Percentiles rank a stretch among this genome's conserved stretches.
phyloP scores from a whole-genome alignment of 139 green algal species.

The Closterium sp. region DNA sequence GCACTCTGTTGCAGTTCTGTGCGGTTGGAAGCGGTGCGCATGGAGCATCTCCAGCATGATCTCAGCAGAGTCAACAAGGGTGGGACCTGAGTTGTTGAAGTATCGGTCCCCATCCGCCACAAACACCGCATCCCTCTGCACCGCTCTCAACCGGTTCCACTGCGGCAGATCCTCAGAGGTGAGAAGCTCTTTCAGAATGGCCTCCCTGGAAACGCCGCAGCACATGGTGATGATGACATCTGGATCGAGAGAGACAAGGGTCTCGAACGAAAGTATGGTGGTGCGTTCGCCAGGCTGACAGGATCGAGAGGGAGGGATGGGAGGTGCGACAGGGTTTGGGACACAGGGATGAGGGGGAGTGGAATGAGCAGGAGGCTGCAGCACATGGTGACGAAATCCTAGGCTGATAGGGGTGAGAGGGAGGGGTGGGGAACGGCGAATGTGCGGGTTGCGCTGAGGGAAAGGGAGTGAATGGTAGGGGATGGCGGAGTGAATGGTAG shows the following conservation, averaged over 20 bases:
- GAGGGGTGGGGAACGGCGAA: neutral
- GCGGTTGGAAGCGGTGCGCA: neutral
- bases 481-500: too few species aligned
- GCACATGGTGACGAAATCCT: slow-evolving; percentile 36
- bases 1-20: neutral
- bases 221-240: slow-evolving; percentile 50
- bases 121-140: slow-evolving; percentile 29
- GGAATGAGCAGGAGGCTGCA: neutral
- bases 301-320: too few species aligned
- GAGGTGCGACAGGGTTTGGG: too few species aligned
- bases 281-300: slow-evolving; percentile 2
- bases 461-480: too few species aligned
- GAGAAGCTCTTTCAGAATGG: neutral
- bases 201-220: slow-evolving; percentile 21
- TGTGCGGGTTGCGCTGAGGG: too few species aligned
- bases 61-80: slow-evolving; percentile 32
- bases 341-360: too few species aligned
- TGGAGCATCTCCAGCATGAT: slow-evolving; percentile 41
- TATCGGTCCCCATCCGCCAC: slow-evolving; percentile 31
- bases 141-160: slow-evolving; percentile 24
- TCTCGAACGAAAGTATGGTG: slow-evolving; percentile 10
- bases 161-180: neutral
- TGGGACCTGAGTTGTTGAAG: slow-evolving; percentile 38
- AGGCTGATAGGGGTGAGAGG: neutral
- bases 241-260: slow-evolving; percentile 8